A percentile compares a stretch with the other conserved stretches of the same genome.
These are phyloP conservation scores for Scleroderma bovista DNA, from an alignment of 768 basidiomycete genomes.

Conservation along the genomic window DNA sequence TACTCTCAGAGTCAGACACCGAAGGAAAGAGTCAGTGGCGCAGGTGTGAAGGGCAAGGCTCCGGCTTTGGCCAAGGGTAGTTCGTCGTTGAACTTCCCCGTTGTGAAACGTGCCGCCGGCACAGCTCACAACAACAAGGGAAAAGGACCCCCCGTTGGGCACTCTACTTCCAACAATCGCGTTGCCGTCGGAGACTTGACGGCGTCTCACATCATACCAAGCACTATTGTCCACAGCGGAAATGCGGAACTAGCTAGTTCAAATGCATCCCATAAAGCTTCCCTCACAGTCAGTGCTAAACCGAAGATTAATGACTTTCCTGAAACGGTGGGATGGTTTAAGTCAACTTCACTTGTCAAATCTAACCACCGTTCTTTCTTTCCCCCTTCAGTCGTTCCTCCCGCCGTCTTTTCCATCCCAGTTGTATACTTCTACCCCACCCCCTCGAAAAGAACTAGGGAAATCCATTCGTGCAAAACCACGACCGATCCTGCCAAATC, in stretches of 20 bases:
- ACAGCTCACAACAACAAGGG: slow-evolving; percentile 19
- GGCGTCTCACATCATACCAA: slow-evolving; percentile 11
- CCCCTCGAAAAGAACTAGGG: slow-evolving; percentile 10
- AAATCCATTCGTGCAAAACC: slow-evolving; percentile 36
- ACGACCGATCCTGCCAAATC: slow-evolving; percentile 31
- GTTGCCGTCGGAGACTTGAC: slow-evolving; percentile 6
- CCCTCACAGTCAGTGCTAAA: slow-evolving; percentile 2
- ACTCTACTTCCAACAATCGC: slow-evolving; percentile 2
- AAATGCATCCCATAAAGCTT: slow-evolving; percentile 2
- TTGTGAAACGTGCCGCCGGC: slow-evolving; percentile 34
- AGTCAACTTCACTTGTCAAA: slow-evolving; percentile 1
- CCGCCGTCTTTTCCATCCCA: slow-evolving; percentile 54
- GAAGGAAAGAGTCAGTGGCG: not conserved
- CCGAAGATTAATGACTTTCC: slow-evolving; percentile 31
- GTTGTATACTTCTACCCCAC: slow-evolving; percentile 51
- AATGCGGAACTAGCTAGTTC: slow-evolving; percentile 1
- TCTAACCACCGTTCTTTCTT: slow-evolving; percentile 11
- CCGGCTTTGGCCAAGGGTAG: slow-evolving; percentile 10
- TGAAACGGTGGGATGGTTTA: slow-evolving; percentile 30
- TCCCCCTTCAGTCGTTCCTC: slow-evolving; percentile 35
- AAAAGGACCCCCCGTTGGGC: slow-evolving; percentile 5
- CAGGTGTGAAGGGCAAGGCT: slow-evolving; percentile 14
- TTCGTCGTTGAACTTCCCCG: slow-evolving; percentile 37
- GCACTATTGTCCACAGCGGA: slow-evolving; percentile 1
- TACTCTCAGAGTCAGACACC: slow-evolving; percentile 1